Evolutionary conservation across 495 filamentous ascomycete genomes (phyloP).

Genomic region (Xylaria curta): DNA sequence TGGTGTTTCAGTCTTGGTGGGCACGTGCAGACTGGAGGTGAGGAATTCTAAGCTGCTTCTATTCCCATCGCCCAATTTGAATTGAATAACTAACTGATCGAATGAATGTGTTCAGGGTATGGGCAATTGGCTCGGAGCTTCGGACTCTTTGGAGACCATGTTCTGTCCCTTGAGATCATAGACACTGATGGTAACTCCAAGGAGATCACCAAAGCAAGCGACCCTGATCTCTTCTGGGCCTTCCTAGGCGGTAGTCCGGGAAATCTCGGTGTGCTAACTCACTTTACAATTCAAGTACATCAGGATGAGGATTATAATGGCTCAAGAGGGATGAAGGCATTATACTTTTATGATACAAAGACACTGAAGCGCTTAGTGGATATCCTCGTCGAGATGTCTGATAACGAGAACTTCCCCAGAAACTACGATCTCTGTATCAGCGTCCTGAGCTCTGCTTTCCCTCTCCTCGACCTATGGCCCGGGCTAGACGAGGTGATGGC

Average conservation of each 20-base stretch:
- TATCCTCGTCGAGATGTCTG: constrained; percentile 48
- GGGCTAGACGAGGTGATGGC: constrained; percentile 42
- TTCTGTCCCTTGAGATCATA: constrained; percentile 46
- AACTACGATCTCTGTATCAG: constrained; percentile 53
- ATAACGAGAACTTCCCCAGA: constrained; percentile 46
- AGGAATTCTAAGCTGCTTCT: background rate
- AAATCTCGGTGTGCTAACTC: constrained; percentile 51
- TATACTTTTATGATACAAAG: constrained; percentile 42
- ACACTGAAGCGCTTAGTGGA: constrained; percentile 42
- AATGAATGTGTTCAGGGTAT: constrained; percentile 37
- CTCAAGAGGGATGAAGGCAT: constrained; percentile 43
- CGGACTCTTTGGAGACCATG: constrained; percentile 51
- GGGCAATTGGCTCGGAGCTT: constrained; percentile 50
- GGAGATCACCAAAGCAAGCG: constrained; percentile 43
- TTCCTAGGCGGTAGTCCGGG: constrained; percentile 53
- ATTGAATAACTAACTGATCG: constrained; percentile 20
- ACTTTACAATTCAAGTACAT: constrained; percentile 48
- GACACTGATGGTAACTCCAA: constrained; percentile 46
- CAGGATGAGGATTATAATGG: constrained; percentile 47
- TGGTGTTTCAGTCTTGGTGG: constrained; percentile 40
- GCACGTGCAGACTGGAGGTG: constrained; percentile 50
- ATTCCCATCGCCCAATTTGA: background rate
- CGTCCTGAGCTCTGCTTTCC: constrained; percentile 46
- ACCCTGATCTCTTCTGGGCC: constrained; percentile 50
- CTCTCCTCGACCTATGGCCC: constrained; percentile 39